Evolutionary conservation across 176 grass and related monocot genomes (phyloP).

Genomic region (Phragmites australis): DNA sequence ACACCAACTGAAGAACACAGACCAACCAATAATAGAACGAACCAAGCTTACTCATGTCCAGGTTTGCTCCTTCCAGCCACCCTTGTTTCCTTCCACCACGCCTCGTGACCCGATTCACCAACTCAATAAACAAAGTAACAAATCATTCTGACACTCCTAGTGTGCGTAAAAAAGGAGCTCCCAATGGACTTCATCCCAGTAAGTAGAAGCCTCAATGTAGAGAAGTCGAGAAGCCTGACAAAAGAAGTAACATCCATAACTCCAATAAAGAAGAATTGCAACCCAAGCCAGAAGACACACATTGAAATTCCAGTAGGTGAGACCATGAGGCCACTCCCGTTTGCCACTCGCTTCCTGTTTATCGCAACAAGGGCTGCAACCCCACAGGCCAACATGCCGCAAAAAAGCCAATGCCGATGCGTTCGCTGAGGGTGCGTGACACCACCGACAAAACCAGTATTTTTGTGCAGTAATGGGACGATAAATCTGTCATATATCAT

Average conservation of each 20-base stretch:
- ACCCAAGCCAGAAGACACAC: constrained; percentile 62
- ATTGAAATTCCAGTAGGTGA: constrained; percentile 43
- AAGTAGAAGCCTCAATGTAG: constrained; percentile 57
- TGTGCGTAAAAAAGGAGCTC: constrained; percentile 67
- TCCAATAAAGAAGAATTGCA: constrained; percentile 72
- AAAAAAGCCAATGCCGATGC: constrained; percentile 49
- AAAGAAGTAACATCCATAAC: constrained; percentile 78
- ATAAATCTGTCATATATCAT: constrained; percentile 58
- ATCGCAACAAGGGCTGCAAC: constrained; percentile 61
- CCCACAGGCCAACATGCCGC: constrained; percentile 26
- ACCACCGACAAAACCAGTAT: constrained; percentile 55
- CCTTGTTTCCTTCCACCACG: constrained; percentile 27
- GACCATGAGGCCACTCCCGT: constrained; percentile 29
- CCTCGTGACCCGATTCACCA: constrained; percentile 61
- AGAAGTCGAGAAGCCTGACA: constrained; percentile 73
- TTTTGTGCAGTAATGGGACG: constrained; percentile 53
- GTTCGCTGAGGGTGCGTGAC: constrained; percentile 62
- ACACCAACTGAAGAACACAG: constrained; percentile 37
- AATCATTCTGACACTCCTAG: constrained; percentile 57
- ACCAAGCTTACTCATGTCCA: constrained; percentile 64
- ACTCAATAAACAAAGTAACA: constrained; percentile 52
- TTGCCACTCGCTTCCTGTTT: constrained; percentile 32
- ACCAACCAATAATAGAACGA: constrained; percentile 74
- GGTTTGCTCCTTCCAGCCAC: constrained; percentile 63
- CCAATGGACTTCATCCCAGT: constrained; percentile 82